Evolutionary conservation across 2,329 filamentous ascomycete genomes (phyloP), one percentile per base, ranked within the genome.

Genomic region (Bertia moriformis): DNA sequence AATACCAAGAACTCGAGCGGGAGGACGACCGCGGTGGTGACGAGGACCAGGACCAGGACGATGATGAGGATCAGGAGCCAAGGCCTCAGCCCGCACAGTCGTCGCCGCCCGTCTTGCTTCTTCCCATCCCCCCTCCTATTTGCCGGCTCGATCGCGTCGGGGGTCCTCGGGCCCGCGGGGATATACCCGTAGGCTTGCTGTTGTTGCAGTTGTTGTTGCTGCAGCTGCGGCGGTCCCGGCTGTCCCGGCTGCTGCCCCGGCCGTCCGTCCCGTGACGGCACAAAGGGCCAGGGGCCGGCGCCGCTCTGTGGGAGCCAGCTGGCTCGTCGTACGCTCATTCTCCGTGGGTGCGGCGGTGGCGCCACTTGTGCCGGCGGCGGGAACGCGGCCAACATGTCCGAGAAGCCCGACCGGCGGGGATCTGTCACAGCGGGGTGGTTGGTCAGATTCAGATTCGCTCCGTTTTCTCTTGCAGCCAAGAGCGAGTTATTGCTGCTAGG

Each of bases 51-150:
- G 10, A 87, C 52, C 3, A 88, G 52, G 15, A 93, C 57, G 14
- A 73, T 40, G 10, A 74, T 53, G 1, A 86, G 52, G 17, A 91
- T 59, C 51, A 93, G 88, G 0, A 71, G 72, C 78, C 85, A 93
- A 14, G 82, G 53, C 2, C 86, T 83, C 48, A 96, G 69, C 14
- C 89, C 89, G 51, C 89, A 98, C 58, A 83, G 93, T 40, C 73
- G 73, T 29, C 81, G 73, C 12, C 66, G n/a, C n/a, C n/a, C n/a
- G n/a, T n/a, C 57, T 43, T 60, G 63, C 38, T 54, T 57, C 38
- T n/a, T n/a, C n/a, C n/a, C n/a, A n/a, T n/a, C n/a, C n/a, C n/a
- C n/a, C n/a, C n/a, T n/a, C 39, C 49, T 47, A 35, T 56, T 51
- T n/a, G n/a, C n/a, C 36, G 54, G 51, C 37, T 15, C 12, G 37